Conservation (phyloP, 208 protist genomes). For the Trypanosoma lewisi region DNA sequence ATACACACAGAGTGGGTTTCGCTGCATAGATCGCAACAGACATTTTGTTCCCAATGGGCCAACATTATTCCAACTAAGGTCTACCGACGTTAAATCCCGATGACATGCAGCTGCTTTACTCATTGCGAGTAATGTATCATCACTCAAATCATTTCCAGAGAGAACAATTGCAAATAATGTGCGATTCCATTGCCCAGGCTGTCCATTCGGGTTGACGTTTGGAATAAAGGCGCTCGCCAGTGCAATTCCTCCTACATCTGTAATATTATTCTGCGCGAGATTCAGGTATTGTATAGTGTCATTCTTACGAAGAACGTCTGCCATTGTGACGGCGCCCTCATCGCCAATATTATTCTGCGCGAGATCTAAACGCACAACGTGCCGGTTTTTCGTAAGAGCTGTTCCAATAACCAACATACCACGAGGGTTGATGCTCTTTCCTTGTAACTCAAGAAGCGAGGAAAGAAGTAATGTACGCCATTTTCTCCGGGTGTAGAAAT, state of each 20-base stretch:
- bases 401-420: conserved; percentile 68
- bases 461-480: conserved; percentile 63
- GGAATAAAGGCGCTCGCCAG: conserved; percentile 84
- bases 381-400: conserved; percentile 61
- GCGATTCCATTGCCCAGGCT: conserved; percentile 84
- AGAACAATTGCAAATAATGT: conserved; percentile 72
- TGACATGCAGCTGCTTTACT: conserved; percentile 85
- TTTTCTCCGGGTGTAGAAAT: conserved; percentile 76
- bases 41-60: conserved; percentile 78
- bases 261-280: conserved; percentile 76
- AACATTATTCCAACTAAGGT: conserved; percentile 83
- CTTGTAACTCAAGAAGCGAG: conserved; percentile 48
- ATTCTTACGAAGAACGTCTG: conserved; percentile 68
- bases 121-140: conserved; percentile 81
- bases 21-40: conserved; percentile 69
- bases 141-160: conserved; percentile 60
- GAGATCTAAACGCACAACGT: conserved; percentile 60
- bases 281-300: conserved; percentile 61
- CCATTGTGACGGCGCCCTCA: conserved; percentile 64
- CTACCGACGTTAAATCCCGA: conserved; percentile 67
- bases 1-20: conserved; percentile 74
- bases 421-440: conserved; percentile 49
- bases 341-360: conserved; percentile 75
- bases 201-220: conserved; percentile 69
- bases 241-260: conserved; percentile 80